phyloP scores from a whole-genome alignment of 305 asterid species.

The Fraxinus baroniana region DNA sequence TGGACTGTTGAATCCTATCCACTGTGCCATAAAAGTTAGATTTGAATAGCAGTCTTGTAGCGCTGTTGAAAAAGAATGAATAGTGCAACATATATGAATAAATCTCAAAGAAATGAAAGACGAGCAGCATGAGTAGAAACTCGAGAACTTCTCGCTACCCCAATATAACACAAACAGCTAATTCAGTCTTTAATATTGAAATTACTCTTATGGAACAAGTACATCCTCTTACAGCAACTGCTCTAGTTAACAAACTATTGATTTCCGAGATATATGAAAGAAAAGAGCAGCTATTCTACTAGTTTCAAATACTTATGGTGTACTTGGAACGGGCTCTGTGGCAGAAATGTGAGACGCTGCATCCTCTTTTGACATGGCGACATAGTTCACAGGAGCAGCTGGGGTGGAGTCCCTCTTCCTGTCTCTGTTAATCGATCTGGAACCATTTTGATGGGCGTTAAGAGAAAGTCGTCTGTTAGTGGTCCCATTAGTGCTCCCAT shows the following conservation, averaged over 20 bases:
- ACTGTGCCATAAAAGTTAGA: not conserved
- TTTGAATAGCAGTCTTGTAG: no score
- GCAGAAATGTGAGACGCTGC: constrained; percentile 55
- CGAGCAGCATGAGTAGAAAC: not conserved
- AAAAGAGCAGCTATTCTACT: not conserved
- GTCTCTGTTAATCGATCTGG: constrained; percentile 64
- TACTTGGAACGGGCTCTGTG: constrained; percentile 50
- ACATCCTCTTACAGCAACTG: constrained; percentile 32
- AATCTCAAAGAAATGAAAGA: not conserved
- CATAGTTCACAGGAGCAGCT: not conserved
- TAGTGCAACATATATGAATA: not conserved
- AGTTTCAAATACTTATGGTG: constrained; percentile 41
- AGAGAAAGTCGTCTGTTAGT: constrained; percentile 76
- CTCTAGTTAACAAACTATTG: no score
- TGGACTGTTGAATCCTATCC: not conserved
- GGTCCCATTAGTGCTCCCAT: constrained; percentile 56
- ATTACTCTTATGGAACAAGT: not conserved
- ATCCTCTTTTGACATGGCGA: constrained; percentile 34
- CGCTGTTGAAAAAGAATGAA: no score
- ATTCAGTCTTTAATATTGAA: not conserved
- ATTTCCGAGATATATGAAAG: constrained; percentile 16
- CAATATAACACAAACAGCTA: not conserved
- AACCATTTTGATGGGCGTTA: constrained; percentile 74
- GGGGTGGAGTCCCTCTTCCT: not conserved
- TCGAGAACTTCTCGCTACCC: not conserved